Conservation (phyloP, 2,329 filamentous ascomycete genomes). For the Fusarium sp. region DNA sequence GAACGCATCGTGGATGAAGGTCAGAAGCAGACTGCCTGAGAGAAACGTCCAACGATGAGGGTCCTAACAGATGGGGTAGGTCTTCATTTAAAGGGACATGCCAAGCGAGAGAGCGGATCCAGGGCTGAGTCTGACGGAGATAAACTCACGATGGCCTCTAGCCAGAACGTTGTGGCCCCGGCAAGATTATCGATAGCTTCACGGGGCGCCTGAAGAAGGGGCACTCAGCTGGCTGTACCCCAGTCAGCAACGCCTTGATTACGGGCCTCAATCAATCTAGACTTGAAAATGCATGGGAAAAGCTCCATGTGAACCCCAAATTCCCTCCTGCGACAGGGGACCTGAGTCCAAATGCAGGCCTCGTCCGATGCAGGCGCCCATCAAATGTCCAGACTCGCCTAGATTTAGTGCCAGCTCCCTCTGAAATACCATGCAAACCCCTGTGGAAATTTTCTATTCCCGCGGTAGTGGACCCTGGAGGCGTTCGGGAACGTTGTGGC, state of each 20-base stretch:
- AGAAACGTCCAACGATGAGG: neutral
- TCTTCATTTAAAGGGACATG: neutral
- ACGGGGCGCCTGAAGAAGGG: neutral
- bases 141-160: neutral
- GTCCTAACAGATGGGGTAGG: neutral
- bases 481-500: constrained; percentile 1
- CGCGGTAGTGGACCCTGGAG: neutral
- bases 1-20: constrained; percentile 9
- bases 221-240: neutral
- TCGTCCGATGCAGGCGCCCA: neutral
- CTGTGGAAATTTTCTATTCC: neutral
- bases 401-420: neutral
- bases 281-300: neutral
- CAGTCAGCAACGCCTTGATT: neutral
- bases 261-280: neutral
- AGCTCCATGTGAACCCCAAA: neutral
- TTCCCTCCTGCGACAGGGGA: neutral
- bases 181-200: neutral
- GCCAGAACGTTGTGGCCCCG: neutral
- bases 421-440: neutral
- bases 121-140: neutral
- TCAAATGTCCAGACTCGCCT: neutral
- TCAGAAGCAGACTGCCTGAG: neutral
- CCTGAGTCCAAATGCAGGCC: neutral
- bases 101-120: neutral